Conservation (phyloP, 768 basidiomycete species). For the Xerocomellus amylosporus region DNA sequence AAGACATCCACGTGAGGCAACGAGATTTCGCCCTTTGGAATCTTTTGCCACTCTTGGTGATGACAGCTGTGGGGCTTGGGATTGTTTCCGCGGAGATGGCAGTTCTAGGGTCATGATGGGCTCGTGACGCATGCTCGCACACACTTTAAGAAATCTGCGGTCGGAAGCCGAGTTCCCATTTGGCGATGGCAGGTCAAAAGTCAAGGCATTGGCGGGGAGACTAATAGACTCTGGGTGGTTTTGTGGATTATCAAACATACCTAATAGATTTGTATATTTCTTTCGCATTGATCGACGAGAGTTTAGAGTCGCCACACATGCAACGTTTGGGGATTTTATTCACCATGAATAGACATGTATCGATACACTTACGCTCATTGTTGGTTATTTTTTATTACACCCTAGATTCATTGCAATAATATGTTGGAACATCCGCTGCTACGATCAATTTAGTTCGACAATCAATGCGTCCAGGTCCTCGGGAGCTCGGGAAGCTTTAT, state of each 20-base stretch:
- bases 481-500: neutral
- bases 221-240: neutral
- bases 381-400: too few species aligned
- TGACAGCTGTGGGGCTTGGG: constrained; percentile 64
- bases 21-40: constrained; percentile 73
- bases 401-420: neutral
- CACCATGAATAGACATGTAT: constrained; percentile 8
- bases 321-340: neutral
- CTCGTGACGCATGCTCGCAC: neutral
- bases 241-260: too few species aligned
- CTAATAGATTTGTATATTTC: neutral
- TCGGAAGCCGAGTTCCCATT: neutral
- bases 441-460: neutral
- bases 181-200: neutral
- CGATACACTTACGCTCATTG: neutral
- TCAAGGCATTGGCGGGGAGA: neutral
- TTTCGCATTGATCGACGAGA: neutral
- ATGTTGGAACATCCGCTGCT: neutral
- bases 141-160: too few species aligned
- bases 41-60: constrained; percentile 54
- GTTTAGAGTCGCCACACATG: neutral
- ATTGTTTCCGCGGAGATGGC: constrained; percentile 78
- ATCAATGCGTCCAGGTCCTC: neutral
- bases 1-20: constrained; percentile 58
- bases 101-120: constrained; percentile 35